Evolutionary conservation across 768 basidiomycete species (phyloP), one percentile per base, ranked within the genome.

Genomic region (Tricholoma sp.): DNA sequence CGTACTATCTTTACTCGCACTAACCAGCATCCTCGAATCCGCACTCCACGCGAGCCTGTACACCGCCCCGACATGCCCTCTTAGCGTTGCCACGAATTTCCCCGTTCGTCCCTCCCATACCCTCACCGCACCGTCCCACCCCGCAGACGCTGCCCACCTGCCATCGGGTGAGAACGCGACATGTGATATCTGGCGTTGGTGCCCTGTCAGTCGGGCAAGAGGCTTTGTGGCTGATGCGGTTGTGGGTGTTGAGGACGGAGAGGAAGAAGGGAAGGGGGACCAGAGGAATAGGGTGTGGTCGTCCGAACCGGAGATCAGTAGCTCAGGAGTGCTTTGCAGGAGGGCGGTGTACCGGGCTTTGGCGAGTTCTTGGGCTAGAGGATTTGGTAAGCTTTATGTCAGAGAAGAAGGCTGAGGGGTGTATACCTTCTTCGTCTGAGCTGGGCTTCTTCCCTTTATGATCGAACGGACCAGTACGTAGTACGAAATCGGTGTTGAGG

Each of bases 221-320:
- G 81, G 77, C 60, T 78, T 79, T 37, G 71, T 70, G 9, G n/a
- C 32, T 6, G 3, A 5, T 13, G 47, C 2, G 10, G 12, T n/a
- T 7, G 39, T 41, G 39, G 34, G 34, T 2, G 34, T 13, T 34
- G 15, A 12, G 24, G 28, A 29, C 18, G 65, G 54, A 2, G 65
- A 74, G 49, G 67, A 70, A 52, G 77, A 75, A 17, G 84, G 77
- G 76, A 93, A 89, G 41, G 86, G 76, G 32, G 92, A 89, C 96
- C 94, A 98, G 11, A 99, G 81, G 81, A 95, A 98, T 50, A 98
- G 84, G 0, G 96, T 99, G 70, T 98, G 96, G 69, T 99, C 96
- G 68, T 99, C 95, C 3, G 95, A 98, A 18, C 94, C 95, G 5
- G 94, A 93, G 68, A 98, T 96, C 61, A 96, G 76, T 4, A 92